Conservation (phyloP, 306 rosid genomes). For the Cicer cuneatum region DNA sequence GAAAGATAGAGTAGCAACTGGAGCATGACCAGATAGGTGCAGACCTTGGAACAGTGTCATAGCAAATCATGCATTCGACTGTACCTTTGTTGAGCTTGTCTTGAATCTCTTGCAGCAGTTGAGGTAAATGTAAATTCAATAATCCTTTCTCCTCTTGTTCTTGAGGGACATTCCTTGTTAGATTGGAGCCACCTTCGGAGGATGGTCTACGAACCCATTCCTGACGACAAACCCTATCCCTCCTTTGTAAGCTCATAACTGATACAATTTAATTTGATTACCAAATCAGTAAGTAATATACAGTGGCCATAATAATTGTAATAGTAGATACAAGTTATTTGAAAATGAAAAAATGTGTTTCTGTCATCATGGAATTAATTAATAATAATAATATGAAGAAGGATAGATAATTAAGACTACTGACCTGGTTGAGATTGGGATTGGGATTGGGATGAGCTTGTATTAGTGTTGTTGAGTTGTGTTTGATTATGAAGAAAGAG, state of each 20-base stretch:
- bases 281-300: not conserved
- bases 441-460: too few species aligned
- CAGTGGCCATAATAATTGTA: too few species aligned
- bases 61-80: slow-evolving; percentile 94
- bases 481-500: too few species aligned
- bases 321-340: too few species aligned
- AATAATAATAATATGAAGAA: too few species aligned
- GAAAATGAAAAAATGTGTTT: too few species aligned
- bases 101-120: slow-evolving; percentile 80
- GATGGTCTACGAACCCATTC: not conserved
- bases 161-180: not conserved
- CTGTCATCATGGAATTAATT: too few species aligned
- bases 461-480: too few species aligned
- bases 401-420: too few species aligned
- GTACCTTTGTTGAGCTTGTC: slow-evolving; percentile 73
- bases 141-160: slow-evolving; percentile 34
- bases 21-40: slow-evolving; percentile 88
- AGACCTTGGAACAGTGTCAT: slow-evolving; percentile 80
- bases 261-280: not conserved
- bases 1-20: slow-evolving; percentile 86
- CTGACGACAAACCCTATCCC: not conserved
- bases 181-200: slow-evolving; percentile 25
- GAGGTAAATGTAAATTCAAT: slow-evolving; percentile 56
- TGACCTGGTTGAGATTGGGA: too few species aligned
- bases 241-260: not conserved